Conservation (phyloP, 2,329 filamentous ascomycete species). For the Trichoderma guizhouense region DNA sequence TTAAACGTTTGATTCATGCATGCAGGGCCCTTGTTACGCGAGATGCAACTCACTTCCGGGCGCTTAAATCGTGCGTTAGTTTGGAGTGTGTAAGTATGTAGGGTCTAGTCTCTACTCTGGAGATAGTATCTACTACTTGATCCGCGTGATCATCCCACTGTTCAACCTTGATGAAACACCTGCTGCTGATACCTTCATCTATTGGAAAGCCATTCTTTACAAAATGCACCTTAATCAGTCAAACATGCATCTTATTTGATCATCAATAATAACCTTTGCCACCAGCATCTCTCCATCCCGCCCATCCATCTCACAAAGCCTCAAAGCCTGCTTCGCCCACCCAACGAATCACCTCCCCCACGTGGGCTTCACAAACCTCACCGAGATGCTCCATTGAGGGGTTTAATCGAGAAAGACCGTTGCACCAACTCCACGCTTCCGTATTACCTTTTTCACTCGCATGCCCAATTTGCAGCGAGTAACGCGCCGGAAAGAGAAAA, state of each 20-base stretch:
- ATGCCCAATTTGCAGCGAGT: not conserved
- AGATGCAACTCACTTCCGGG: not conserved
- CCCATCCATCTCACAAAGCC: not conserved
- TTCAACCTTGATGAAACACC: not conserved
- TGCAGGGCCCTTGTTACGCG: not conserved
- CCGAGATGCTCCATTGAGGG: not conserved
- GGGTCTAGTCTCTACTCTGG: not conserved
- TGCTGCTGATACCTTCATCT: not conserved
- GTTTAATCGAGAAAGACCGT: not conserved
- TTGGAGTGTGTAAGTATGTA: not conserved
- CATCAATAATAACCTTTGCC: not conserved
- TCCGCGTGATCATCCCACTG: not conserved
- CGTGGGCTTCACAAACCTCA: conserved; percentile 22
- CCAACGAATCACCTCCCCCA: conserved; percentile 32
- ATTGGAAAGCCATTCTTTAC: not conserved
- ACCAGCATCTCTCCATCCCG: not conserved
- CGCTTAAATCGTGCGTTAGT: not conserved
- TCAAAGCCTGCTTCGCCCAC: not conserved
- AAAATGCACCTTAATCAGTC: not conserved
- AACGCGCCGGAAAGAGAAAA: conserved; percentile 2
- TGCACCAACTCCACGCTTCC: not conserved
- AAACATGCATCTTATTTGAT: not conserved
- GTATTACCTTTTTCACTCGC: not conserved
- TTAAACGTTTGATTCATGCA: not conserved
- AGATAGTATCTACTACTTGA: not conserved